These are phyloP conservation scores for Perilla frutescens DNA, from an alignment of 257 asterid genomes.

Conservation along the genomic window DNA sequence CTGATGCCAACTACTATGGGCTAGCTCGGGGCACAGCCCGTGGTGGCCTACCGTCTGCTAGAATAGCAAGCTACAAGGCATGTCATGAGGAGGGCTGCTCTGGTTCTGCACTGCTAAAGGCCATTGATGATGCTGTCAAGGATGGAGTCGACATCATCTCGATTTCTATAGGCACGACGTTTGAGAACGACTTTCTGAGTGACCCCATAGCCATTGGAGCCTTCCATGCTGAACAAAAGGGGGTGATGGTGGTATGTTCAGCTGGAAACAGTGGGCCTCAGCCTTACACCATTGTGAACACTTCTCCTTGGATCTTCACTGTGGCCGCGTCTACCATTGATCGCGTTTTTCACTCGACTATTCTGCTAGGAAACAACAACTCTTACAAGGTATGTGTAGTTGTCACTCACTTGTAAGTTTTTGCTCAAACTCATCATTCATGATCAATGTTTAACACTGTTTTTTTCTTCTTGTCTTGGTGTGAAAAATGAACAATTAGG, in stretches of 20 bases:
- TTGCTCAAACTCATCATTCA: no score
- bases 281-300: constrained; percentile 53
- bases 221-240: constrained; percentile 64
- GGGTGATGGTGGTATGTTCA: constrained; percentile 60
- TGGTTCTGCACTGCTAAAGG: constrained; percentile 55
- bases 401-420: no score
- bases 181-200: constrained; percentile 44
- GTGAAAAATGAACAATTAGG: constrained; percentile 35
- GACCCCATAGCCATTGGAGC: constrained; percentile 79
- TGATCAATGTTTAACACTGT: no score
- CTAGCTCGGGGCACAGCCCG: constrained; percentile 64
- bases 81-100: constrained; percentile 53
- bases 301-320: constrained; percentile 75
- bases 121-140: constrained; percentile 63
- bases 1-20: constrained; percentile 60
- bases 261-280: constrained; percentile 70
- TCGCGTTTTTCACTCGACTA: constrained; percentile 50
- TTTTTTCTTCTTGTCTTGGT: no score
- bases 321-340: constrained; percentile 67
- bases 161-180: constrained; percentile 53
- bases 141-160: constrained; percentile 79
- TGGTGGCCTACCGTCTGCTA: constrained; percentile 65
- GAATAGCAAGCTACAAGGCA: constrained; percentile 67
- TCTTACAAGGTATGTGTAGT: constrained; percentile 46
- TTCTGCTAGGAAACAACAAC: constrained; percentile 56